phyloP scores from a whole-genome alignment of 2,329 filamentous ascomycete genomes.

The Aspergillus pseudoviridinutans region DNA sequence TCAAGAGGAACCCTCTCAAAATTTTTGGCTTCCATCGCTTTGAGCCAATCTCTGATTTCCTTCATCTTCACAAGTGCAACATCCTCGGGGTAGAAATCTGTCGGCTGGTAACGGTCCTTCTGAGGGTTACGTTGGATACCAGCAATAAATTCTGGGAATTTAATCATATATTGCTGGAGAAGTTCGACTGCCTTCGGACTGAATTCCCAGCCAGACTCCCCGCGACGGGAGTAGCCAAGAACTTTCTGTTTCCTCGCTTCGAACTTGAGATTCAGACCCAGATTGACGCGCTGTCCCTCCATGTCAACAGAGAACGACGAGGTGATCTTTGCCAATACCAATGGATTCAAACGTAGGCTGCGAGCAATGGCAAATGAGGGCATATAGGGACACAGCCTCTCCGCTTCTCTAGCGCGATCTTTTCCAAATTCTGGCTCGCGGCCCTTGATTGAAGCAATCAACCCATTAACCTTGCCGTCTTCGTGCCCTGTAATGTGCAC shows the following conservation, averaged over 20 bases:
- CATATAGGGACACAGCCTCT: constrained; percentile 69
- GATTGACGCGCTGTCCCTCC: constrained; percentile 77
- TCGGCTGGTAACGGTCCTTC: constrained; percentile 77
- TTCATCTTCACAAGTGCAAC: constrained; percentile 77
- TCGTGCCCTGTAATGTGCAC: constrained; percentile 75
- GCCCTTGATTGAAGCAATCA: constrained; percentile 67
- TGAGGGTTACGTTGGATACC: constrained; percentile 81
- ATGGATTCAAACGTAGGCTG: constrained; percentile 73
- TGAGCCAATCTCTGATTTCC: constrained; percentile 91
- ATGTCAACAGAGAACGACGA: constrained; percentile 85
- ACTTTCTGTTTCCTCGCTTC: constrained; percentile 95
- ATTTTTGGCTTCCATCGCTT: constrained; percentile 81
- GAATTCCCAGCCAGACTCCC: constrained; percentile 89
- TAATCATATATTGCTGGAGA: constrained; percentile 83
- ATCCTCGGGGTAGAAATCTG: constrained; percentile 75
- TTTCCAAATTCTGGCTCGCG: constrained; percentile 80
- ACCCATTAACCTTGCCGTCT: constrained; percentile 71
- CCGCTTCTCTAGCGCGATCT: constrained; percentile 66
- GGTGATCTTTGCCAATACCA: constrained; percentile 92
- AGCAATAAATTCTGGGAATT: constrained; percentile 92
- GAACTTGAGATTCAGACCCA: constrained; percentile 95
- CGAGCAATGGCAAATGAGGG: constrained; percentile 88
- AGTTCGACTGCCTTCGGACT: constrained; percentile 77
- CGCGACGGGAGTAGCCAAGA: constrained; percentile 87
- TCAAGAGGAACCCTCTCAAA: constrained; percentile 96